A percentile compares a stretch with the other conserved stretches of the same genome.
Evolutionary conservation across 2,329 filamentous ascomycete species (phyloP).

Genomic region (Colletotrichum liaoningense): DNA sequence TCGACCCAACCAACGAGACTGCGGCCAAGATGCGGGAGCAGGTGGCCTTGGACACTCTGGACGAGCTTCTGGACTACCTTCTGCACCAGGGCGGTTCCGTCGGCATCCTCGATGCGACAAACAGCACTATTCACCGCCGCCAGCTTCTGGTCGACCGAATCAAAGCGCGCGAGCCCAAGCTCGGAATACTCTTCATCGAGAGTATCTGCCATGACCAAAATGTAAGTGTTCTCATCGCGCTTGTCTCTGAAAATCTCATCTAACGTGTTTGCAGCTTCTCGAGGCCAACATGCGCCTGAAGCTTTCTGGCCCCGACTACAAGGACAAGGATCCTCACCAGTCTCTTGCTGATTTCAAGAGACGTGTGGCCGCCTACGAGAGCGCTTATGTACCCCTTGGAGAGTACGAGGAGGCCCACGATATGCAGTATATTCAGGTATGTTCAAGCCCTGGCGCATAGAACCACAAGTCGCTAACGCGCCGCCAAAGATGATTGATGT

Average conservation of each 20-base stretch:
- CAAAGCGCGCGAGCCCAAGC: constrained; percentile 82
- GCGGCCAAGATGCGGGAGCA: constrained; percentile 89
- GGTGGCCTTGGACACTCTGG: constrained; percentile 89
- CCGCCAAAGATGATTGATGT: constrained; percentile 88
- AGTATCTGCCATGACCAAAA: constrained; percentile 89
- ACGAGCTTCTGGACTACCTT: constrained; percentile 92
- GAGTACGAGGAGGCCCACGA: constrained; percentile 90
- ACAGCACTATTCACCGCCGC: constrained; percentile 89
- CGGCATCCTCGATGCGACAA: constrained; percentile 96
- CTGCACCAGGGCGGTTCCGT: constrained; percentile 85
- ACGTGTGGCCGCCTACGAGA: constrained; percentile 92
- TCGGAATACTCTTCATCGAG: constrained; percentile 95
- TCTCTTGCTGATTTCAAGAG: constrained; percentile 93
- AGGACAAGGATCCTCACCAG: constrained; percentile 87
- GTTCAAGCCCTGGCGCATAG: constrained; percentile 20
- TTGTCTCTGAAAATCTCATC: constrained; percentile 9
- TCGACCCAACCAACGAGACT: constrained; percentile 87
- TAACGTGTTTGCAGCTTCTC: constrained; percentile 67
- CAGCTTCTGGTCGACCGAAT: constrained; percentile 87
- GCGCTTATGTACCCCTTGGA: constrained; percentile 90
- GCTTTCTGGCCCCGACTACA: constrained; percentile 95
- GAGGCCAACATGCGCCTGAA: constrained; percentile 98
- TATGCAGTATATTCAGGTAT: constrained; percentile 89
- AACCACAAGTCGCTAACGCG: constrained; percentile 39
- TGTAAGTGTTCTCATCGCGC: constrained; percentile 46